Conservation (phyloP, 495 filamentous ascomycete genomes). For the Talaromyces liani region DNA sequence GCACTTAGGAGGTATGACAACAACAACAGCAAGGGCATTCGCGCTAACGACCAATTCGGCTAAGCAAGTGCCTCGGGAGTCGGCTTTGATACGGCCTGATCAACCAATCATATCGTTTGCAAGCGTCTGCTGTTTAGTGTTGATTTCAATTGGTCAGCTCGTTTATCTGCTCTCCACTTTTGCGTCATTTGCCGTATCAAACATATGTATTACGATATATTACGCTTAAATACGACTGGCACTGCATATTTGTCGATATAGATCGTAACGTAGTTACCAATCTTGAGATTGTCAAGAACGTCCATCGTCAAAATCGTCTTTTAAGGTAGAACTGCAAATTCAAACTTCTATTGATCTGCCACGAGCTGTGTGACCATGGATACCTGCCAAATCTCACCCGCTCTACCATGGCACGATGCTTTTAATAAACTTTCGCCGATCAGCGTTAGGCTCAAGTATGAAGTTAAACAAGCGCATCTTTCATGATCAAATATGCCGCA, state of each 20-base stretch:
- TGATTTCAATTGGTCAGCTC: not conserved
- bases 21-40: not conserved
- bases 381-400: not conserved
- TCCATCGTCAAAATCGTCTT: not conserved
- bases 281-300: not conserved
- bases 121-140: not conserved
- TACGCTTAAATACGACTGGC: not conserved
- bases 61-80: not conserved
- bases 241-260: not conserved
- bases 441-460: not conserved
- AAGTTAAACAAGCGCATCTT: not conserved
- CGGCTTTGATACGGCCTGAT: not conserved
- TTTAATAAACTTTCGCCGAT: not conserved
- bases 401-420: not conserved
- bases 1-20: not conserved
- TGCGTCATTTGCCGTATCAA: not conserved
- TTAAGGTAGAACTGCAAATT: not conserved
- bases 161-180: not conserved
- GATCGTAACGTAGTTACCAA: not conserved
- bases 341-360: not conserved
- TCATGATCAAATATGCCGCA: not conserved
- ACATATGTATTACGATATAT: not conserved
- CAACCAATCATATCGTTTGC: not conserved
- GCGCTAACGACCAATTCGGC: not conserved
- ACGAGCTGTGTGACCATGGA: not conserved